Conservation (phyloP, 306 rosid genomes). For the Citrullus mucosospermus region DNA sequence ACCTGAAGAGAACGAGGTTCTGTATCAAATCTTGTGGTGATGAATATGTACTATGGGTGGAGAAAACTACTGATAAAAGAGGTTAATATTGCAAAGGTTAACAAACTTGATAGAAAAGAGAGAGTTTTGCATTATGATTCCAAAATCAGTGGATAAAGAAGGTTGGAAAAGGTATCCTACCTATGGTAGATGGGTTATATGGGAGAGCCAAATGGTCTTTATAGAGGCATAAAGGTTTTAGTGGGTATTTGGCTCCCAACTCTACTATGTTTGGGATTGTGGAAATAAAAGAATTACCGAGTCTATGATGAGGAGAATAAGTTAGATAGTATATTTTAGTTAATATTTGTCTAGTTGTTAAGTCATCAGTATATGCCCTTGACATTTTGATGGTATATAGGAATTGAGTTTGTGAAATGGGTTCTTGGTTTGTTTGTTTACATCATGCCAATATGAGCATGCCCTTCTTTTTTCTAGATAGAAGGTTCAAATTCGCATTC, state of each 20-base stretch:
- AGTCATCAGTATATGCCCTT: neutral
- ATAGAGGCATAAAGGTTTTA: neutral
- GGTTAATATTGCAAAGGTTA: neutral
- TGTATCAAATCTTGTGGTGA: neutral
- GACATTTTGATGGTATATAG: neutral
- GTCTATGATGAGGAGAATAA: neutral
- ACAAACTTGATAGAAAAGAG: neutral
- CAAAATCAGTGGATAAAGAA: neutral
- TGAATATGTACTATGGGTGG: neutral
- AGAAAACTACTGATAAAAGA: neutral
- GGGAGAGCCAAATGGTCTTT: neutral
- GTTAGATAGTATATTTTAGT: no score
- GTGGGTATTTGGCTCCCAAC: neutral
- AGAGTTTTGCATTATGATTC: neutral
- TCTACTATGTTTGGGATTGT: neutral
- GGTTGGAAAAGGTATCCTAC: neutral
- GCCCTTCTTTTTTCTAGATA: no score
- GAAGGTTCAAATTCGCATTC: no score
- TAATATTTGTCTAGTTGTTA: no score
- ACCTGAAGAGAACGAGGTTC: neutral
- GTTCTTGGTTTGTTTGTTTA: neutral
- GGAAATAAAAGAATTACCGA: neutral
- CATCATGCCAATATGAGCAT: no score
- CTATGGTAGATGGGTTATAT: neutral
- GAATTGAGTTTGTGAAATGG: neutral